A percentile compares a stretch with the other conserved stretches of the same genome.
phyloP scores from a whole-genome alignment of 1,284 basidiomycete species.

The Bondarzewia mesenterica region DNA sequence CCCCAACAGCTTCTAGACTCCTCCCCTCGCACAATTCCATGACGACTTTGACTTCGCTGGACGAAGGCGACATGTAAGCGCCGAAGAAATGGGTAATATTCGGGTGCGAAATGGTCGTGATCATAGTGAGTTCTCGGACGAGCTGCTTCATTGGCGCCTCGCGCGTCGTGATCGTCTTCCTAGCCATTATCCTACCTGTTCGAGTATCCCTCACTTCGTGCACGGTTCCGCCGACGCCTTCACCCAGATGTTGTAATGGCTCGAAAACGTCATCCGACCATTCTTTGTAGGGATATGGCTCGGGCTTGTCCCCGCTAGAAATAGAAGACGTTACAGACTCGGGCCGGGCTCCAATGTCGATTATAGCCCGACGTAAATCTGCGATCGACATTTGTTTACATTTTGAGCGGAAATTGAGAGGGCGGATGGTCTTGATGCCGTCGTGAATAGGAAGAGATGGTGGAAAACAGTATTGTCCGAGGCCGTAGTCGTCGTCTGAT shows the following conservation, averaged over 20 bases:
- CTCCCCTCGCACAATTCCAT: constrained; percentile 93
- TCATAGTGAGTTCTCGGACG: constrained; percentile 87
- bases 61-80: constrained; percentile 89
- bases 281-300: constrained; percentile 14
- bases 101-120: constrained; percentile 74
- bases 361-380: constrained; percentile 23
- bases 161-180: constrained; percentile 93
- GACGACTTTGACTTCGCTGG: constrained; percentile 89
- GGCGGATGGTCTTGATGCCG: constrained; percentile 1
- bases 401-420: constrained; percentile 9
- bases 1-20: constrained; percentile 81
- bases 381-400: constrained; percentile 20
- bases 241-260: constrained; percentile 74
- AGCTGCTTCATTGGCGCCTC: constrained; percentile 92
- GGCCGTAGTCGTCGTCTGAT: not conserved
- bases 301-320: not conserved
- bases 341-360: constrained; percentile 17
- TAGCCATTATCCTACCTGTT: constrained; percentile 77
- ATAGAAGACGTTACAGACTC: not conserved
- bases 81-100: constrained; percentile 94
- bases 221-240: constrained; percentile 94
- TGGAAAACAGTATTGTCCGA: not conserved
- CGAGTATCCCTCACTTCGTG: constrained; percentile 80
- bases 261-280: constrained; percentile 71
- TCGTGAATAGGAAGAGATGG: not conserved